These are phyloP conservation scores for Gossypioides kirkii DNA, from an alignment of 345 rosid species.

Conservation along the genomic window DNA sequence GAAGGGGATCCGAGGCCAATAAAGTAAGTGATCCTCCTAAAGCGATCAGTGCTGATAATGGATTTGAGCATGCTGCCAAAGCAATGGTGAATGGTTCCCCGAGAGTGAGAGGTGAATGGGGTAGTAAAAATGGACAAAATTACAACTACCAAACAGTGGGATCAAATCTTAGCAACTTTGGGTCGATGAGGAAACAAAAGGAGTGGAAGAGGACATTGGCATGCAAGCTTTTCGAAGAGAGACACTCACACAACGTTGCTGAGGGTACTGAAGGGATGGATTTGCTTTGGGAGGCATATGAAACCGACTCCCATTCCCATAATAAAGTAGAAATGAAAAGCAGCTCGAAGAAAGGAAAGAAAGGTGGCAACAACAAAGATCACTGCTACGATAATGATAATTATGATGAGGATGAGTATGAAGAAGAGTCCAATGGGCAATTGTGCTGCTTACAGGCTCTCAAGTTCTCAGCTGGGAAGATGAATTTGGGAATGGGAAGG, in stretches of 20 bases:
- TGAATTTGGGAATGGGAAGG: constrained; percentile 85
- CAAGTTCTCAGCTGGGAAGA: constrained; percentile 83
- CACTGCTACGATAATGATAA: constrained; percentile 19
- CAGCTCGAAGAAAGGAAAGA: constrained; percentile 30
- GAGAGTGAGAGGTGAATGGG: not conserved
- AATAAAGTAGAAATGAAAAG: constrained; percentile 26
- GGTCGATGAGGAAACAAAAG: constrained; percentile 81
- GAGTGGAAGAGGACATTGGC: constrained; percentile 98
- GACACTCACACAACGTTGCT: constrained; percentile 22
- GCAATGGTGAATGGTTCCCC: constrained; percentile 10
- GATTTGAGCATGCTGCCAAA: constrained; percentile 12
- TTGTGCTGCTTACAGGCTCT: constrained; percentile 83
- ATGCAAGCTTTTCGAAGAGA: constrained; percentile 87
- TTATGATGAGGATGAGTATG: constrained; percentile 44
- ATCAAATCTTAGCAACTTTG: constrained; percentile 44
- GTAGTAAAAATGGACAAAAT: constrained; percentile 14
- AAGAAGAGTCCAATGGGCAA: constrained; percentile 43
- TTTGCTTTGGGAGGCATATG: constrained; percentile 86
- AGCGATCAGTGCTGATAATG: constrained; percentile 5
- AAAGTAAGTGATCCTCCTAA: too few species aligned
- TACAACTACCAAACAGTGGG: constrained; percentile 16
- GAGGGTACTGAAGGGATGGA: constrained; percentile 75
- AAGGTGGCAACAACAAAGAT: constrained; percentile 12
- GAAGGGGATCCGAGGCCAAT: too few species aligned
- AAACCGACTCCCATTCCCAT: constrained; percentile 37